These are phyloP conservation scores for Eimeria praecox DNA, from an alignment of 169 alveolate genomes.

Conservation along the genomic window DNA sequence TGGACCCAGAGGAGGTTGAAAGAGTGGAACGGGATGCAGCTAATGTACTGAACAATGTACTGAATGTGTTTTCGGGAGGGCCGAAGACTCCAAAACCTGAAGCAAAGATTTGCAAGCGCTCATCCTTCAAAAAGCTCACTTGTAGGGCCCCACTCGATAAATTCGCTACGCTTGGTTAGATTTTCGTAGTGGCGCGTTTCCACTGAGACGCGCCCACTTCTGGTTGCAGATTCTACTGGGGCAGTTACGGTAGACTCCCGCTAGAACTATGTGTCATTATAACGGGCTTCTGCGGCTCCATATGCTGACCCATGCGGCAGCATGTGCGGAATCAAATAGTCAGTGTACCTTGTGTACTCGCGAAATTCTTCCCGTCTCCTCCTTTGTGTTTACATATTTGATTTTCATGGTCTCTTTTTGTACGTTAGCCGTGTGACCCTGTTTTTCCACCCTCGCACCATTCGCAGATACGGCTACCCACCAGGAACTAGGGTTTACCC, in stretches of 20 bases:
- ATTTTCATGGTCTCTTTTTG: neutral
- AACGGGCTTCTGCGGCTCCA: neutral
- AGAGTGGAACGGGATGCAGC: conserved; percentile 72
- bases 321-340: neutral
- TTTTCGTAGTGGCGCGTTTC: neutral
- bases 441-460: neutral
- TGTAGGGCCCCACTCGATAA: conserved; percentile 5
- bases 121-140: conserved; percentile 67
- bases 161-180: neutral
- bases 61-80: conserved; percentile 56
- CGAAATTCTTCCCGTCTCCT: neutral
- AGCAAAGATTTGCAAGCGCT: conserved; percentile 62
- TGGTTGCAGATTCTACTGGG: neutral
- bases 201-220: neutral
- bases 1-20: conserved; percentile 69
- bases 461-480: conserved; percentile 52
- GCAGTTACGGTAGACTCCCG: neutral
- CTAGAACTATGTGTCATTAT: neutral
- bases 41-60: conserved; percentile 40
- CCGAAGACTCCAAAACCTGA: conserved; percentile 65
- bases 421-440: neutral
- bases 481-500: conserved; percentile 68
- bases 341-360: neutral
- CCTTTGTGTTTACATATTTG: neutral
- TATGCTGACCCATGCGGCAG: neutral